A percentile compares a stretch with the other conserved stretches of the same genome.
phyloP scores from a whole-genome alignment of 352 stramenopile genomes.

The Pythium rishiriense region DNA sequence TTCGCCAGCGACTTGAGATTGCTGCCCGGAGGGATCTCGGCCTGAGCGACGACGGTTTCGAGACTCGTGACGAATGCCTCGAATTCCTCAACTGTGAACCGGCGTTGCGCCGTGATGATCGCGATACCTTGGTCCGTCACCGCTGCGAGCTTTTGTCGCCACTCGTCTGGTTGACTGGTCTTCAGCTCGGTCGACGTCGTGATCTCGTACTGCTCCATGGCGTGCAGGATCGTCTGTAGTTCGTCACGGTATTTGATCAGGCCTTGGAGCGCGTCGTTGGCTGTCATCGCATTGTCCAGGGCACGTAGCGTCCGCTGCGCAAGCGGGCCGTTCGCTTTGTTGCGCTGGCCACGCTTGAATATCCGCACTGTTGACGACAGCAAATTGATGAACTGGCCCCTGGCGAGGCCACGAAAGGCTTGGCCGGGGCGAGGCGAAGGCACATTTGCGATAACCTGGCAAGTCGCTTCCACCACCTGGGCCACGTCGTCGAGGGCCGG shows the following conservation, averaged over 20 bases:
- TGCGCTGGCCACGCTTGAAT: background rate
- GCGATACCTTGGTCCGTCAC: background rate
- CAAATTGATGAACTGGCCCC: conserved; percentile 11
- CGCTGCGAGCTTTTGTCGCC: background rate
- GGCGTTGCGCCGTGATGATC: background rate
- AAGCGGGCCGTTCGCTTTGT: background rate
- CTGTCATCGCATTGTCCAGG: background rate
- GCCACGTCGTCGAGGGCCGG: background rate
- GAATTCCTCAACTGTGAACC: background rate
- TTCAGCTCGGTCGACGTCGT: background rate
- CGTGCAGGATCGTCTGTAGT: background rate
- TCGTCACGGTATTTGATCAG: conserved; percentile 4
- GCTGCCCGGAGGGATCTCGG: background rate
- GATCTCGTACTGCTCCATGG: conserved; percentile 2
- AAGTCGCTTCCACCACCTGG: background rate
- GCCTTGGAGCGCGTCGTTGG: background rate
- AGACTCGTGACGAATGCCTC: background rate
- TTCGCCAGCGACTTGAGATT: background rate
- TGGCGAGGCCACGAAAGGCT: background rate
- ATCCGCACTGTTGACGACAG: background rate
- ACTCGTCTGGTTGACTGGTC: background rate
- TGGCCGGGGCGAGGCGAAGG: background rate
- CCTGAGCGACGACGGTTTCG: background rate
- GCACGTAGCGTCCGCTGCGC: background rate
- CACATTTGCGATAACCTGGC: background rate